A percentile compares a stretch with the other conserved stretches of the same genome.
Evolutionary conservation across 352 stramenopile genomes (phyloP).

Genomic region (Phytopythium oedochilum): DNA sequence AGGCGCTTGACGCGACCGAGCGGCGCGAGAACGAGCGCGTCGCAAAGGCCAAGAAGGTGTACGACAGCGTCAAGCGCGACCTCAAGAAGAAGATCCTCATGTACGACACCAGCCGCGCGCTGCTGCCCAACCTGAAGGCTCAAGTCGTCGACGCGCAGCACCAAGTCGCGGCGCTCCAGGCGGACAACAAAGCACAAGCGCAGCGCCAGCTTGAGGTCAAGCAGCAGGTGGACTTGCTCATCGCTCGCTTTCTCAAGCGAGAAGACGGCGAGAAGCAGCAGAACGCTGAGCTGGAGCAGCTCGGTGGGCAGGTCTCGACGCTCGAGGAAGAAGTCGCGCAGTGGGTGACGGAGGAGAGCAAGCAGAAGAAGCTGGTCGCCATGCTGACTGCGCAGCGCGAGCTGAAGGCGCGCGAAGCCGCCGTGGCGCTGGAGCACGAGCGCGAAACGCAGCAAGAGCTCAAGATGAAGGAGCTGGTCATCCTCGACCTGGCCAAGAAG

Average conservation of each 20-base stretch:
- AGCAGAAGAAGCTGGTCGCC: slow-evolving; percentile 85
- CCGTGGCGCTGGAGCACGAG: slow-evolving; percentile 69
- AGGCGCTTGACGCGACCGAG: slow-evolving; percentile 37
- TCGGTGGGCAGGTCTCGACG: slow-evolving; percentile 55
- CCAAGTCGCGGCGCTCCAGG: slow-evolving; percentile 42
- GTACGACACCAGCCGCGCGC: slow-evolving; percentile 60
- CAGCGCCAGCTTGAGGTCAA: slow-evolving; percentile 78
- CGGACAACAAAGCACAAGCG: slow-evolving; percentile 68
- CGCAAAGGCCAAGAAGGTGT: slow-evolving; percentile 64
- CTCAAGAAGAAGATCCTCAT: slow-evolving; percentile 87
- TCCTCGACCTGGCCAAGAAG: slow-evolving; percentile 93
- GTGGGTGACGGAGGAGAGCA: slow-evolving; percentile 86
- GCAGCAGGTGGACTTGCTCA: slow-evolving; percentile 89
- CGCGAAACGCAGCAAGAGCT: slow-evolving; percentile 87
- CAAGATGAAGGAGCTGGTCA: slow-evolving; percentile 92
- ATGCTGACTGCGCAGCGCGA: slow-evolving; percentile 89
- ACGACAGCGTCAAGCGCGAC: slow-evolving; percentile 81
- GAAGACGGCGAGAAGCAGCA: slow-evolving; percentile 81
- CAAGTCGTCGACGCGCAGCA: slow-evolving; percentile 81
- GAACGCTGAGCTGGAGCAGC: slow-evolving; percentile 48
- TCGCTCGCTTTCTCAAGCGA: slow-evolving; percentile 85
- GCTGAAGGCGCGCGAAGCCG: slow-evolving; percentile 86
- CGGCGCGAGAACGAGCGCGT: slow-evolving; percentile 67
- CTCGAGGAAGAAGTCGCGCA: slow-evolving; percentile 83
- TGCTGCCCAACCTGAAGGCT: slow-evolving; percentile 77